Evolutionary conservation across 2,329 filamentous ascomycete species (phyloP).

Genomic region (Paramyrothecium roridum): DNA sequence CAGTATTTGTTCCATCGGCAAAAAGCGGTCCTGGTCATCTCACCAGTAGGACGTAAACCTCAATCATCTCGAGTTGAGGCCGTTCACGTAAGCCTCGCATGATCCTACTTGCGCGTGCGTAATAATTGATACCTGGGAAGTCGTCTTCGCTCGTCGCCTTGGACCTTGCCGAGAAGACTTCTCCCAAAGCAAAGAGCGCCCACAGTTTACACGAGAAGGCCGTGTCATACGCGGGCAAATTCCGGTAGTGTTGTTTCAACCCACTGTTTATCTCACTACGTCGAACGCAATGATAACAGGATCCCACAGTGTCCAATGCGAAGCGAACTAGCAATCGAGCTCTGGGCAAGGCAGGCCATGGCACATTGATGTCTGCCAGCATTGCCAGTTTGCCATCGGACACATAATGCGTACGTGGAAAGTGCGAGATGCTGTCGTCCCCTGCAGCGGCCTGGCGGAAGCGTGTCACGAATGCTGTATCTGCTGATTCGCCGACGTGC

Average conservation of each 20-base stretch:
- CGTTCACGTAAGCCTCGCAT: constrained; percentile 37
- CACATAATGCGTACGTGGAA: constrained; percentile 29
- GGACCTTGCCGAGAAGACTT: constrained; percentile 38
- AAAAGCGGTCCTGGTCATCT: constrained; percentile 6
- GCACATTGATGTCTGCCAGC: constrained; percentile 24
- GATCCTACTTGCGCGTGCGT: constrained; percentile 34
- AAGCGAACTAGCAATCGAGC: constrained; percentile 2
- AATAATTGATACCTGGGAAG: constrained; percentile 42
- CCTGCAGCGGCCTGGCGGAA: constrained; percentile 28
- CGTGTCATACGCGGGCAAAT: not conserved
- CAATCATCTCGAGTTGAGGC: constrained; percentile 38
- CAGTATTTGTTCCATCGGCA: not conserved
- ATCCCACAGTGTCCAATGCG: not conserved
- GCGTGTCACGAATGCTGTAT: constrained; percentile 31
- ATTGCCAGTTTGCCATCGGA: constrained; percentile 22
- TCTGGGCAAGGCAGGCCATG: constrained; percentile 5
- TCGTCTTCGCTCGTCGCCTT: constrained; percentile 24
- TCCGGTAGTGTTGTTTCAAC: constrained; percentile 1
- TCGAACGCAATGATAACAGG: not conserved
- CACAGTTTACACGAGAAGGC: constrained; percentile 32
- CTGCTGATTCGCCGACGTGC: constrained; percentile 29
- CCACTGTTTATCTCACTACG: constrained; percentile 1
- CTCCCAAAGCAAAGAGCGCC: constrained; percentile 42
- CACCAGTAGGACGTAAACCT: constrained; percentile 40
- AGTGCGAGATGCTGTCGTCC: constrained; percentile 23